Conservation (phyloP, 2,329 filamentous ascomycete genomes). For the Penicillium sp. region DNA sequence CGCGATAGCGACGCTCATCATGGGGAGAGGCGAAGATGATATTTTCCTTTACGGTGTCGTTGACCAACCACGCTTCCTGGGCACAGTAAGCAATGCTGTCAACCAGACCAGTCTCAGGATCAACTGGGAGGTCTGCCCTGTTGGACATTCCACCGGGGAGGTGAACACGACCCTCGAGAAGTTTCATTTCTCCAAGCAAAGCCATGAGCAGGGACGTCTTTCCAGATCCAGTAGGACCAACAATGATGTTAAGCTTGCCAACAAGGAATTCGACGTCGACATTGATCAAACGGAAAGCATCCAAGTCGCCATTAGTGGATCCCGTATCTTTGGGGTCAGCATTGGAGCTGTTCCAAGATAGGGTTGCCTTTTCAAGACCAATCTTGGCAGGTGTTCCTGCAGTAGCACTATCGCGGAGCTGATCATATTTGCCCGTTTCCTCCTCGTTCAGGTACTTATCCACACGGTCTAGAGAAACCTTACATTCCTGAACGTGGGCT, state of each 20-base stretch:
- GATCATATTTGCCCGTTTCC: slow-evolving; percentile 89
- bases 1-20: slow-evolving; percentile 72
- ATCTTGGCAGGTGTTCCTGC: slow-evolving; percentile 64
- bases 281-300: slow-evolving; percentile 73
- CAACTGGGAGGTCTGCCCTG: slow-evolving; percentile 70
- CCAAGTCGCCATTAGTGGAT: slow-evolving; percentile 55
- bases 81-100: slow-evolving; percentile 94
- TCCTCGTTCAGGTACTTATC: slow-evolving; percentile 89
- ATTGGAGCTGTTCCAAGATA: slow-evolving; percentile 70
- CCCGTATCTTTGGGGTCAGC: slow-evolving; percentile 48
- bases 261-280: slow-evolving; percentile 73
- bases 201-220: slow-evolving; percentile 97
- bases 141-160: slow-evolving; percentile 71
- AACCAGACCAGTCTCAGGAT: slow-evolving; percentile 75
- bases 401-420: slow-evolving; percentile 65
- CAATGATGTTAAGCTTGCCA: slow-evolving; percentile 82
- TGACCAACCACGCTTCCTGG: slow-evolving; percentile 93
- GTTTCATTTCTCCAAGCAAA: slow-evolving; percentile 87
- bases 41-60: slow-evolving; percentile 90
- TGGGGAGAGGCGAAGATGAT: slow-evolving; percentile 79
- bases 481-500: slow-evolving; percentile 92
- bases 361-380: slow-evolving; percentile 73
- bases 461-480: slow-evolving; percentile 92
- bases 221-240: slow-evolving; percentile 84
- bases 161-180: slow-evolving; percentile 69